A percentile compares a stretch with the other conserved stretches of the same genome.
Evolutionary conservation across 1,139 yeast genomes (phyloP).

Genomic region (Hansenula anomala): DNA sequence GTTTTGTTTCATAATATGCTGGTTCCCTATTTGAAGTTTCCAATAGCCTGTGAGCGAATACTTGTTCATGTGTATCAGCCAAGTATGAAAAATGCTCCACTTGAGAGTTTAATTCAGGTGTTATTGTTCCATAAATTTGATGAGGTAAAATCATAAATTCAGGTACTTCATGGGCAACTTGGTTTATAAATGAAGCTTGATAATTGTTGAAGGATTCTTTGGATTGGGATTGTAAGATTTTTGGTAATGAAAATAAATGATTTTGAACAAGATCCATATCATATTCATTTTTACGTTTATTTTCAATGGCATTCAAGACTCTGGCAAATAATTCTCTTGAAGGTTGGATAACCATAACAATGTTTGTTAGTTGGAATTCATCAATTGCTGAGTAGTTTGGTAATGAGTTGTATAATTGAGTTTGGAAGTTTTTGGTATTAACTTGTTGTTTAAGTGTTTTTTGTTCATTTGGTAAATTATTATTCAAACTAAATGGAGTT

Average conservation of each 20-base stretch:
- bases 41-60: conserved; percentile 8
- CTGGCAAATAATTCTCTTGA: conserved; percentile 8
- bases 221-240: neutral
- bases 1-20: conserved; percentile 25
- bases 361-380: conserved; percentile 15
- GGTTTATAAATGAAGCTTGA: no score
- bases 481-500: conserved; percentile 1
- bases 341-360: conserved; percentile 22
- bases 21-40: conserved; percentile 6
- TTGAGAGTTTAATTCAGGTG: conserved; percentile 35
- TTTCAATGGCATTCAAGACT: conserved; percentile 9
- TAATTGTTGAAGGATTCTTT: no score
- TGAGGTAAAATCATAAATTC: conserved; percentile 33
- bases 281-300: conserved; percentile 18
- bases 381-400: conserved; percentile 12
- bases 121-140: conserved; percentile 37
- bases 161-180: conserved; percentile 17
- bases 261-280: conserved; percentile 24
- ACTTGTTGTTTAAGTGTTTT: neutral
- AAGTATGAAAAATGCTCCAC: conserved; percentile 22
- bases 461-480: neutral
- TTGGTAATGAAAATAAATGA: conserved; percentile 2
- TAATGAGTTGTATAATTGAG: conserved; percentile 14
- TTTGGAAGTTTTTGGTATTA: conserved; percentile 14
- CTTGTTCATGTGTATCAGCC: conserved; percentile 17